These are phyloP conservation scores for Colletotrichum orbiculare DNA, from an alignment of 2,329 filamentous ascomycete species.

Conservation along the genomic window DNA sequence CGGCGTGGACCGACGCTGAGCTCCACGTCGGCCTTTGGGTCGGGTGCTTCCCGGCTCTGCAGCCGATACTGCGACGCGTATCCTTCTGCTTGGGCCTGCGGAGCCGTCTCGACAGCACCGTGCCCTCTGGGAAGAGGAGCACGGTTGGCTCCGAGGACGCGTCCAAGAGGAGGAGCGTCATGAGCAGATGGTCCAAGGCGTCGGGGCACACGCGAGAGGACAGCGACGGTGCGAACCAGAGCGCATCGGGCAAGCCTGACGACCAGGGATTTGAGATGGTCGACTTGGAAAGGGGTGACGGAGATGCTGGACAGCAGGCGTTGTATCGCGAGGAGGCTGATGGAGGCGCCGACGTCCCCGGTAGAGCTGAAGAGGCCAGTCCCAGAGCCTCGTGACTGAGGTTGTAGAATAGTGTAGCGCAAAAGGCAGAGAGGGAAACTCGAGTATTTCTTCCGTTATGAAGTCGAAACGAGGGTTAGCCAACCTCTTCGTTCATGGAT, in stretches of 20 bases:
- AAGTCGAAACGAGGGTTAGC: too few species aligned
- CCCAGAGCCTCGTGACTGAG: too few species aligned
- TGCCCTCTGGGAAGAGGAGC: background rate
- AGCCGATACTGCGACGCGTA: slow-evolving; percentile 41
- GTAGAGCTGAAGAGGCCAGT: too few species aligned
- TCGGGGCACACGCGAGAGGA: background rate
- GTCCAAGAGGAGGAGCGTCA: slow-evolving; percentile 1
- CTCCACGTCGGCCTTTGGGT: slow-evolving; percentile 56
- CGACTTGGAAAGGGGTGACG: slow-evolving; percentile 20
- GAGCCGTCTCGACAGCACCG: slow-evolving; percentile 11
- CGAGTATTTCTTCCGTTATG: too few species aligned
- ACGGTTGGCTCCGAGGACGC: background rate
- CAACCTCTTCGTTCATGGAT: too few species aligned
- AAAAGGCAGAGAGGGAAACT: too few species aligned
- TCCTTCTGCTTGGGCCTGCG: slow-evolving; percentile 12
- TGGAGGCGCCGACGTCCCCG: too few species aligned
- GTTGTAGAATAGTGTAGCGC: too few species aligned
- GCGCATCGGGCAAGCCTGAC: background rate
- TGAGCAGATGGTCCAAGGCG: slow-evolving; percentile 1
- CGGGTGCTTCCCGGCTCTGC: slow-evolving; percentile 52
- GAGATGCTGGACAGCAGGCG: background rate
- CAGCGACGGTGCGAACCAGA: background rate
- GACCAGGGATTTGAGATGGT: slow-evolving; percentile 11
- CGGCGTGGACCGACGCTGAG: slow-evolving; percentile 54
- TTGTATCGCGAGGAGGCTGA: too few species aligned